Percentiles rank a stretch among this genome's conserved stretches.
Evolutionary conservation across 306 rosid genomes (phyloP).

Genomic region (Trifolium subterraneum): DNA sequence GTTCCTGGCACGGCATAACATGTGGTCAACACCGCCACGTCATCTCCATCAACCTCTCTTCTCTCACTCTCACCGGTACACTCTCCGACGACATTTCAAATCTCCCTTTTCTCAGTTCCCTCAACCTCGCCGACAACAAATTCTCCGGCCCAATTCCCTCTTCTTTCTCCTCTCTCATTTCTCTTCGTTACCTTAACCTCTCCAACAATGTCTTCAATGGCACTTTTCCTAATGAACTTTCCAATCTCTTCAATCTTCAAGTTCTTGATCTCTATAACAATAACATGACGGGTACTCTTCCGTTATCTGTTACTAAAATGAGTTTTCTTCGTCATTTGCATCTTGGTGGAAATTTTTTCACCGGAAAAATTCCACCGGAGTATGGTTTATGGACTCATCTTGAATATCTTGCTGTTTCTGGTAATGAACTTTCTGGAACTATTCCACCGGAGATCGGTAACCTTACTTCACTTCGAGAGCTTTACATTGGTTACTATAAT

Average conservation of each 20-base stretch:
- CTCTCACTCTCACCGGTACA: slow-evolving; percentile 58
- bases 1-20: slow-evolving; percentile 70
- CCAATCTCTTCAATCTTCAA: slow-evolving; percentile 56
- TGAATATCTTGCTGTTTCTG: slow-evolving; percentile 83
- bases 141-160: slow-evolving; percentile 79
- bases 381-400: slow-evolving; percentile 61
- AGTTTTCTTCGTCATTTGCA: slow-evolving; percentile 73
- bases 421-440: slow-evolving; percentile 67
- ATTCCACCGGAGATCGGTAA: slow-evolving; percentile 83
- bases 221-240: slow-evolving; percentile 65
- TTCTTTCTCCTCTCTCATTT: slow-evolving; percentile 56
- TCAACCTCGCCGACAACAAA: slow-evolving; percentile 60
- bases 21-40: slow-evolving; percentile 75
- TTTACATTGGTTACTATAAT: slow-evolving; percentile 80
- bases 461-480: slow-evolving; percentile 67
- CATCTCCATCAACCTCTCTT: slow-evolving; percentile 60
- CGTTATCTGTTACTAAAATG: slow-evolving; percentile 60
- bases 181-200: slow-evolving; percentile 68
- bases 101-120: slow-evolving; percentile 65
- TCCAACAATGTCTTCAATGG: slow-evolving; percentile 79
- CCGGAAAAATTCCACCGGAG: slow-evolving; percentile 71
- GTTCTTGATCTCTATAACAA: slow-evolving; percentile 83
- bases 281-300: slow-evolving; percentile 75
- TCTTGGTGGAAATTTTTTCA: slow-evolving; percentile 82
- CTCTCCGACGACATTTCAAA: slow-evolving; percentile 59